Base-by-base conservation (phyloP, 371 early-diverging fungal species). In the Haplosporangium sp. region DNA sequence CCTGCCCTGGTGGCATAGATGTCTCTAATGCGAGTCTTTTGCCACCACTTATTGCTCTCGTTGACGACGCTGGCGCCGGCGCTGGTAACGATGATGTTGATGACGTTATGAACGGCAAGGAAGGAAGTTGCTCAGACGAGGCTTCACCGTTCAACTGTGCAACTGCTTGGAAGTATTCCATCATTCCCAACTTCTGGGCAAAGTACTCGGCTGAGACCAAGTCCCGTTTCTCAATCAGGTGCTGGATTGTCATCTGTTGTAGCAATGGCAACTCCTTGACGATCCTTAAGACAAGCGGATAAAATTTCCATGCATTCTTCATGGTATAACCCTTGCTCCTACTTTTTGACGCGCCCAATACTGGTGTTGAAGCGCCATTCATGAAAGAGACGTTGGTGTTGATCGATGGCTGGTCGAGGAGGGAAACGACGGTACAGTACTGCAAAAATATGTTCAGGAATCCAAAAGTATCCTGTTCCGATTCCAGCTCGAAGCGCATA, bases 401-500 rank as follows among this genome's bases (percentile, higher is more conserved):
- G 10, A 42, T 16, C 2, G 65, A 43, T 4, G 57, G 57, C 29
- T 40, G 47, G 5, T 41, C 48, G 38, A 64, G 46, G 8, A 64
- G 65, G 8, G 65, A 40, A 2, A 57, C 50, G 13, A 64, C 53
- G 0, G 47, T 48, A 18, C 65, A 64, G 20, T 56, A 64, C 48
- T 40, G 45, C 20, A 57, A 40, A 64, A 64, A 64, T n/a, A 51
- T 12, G 23, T 57, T 43, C 42, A 64, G 23, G 18, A 55, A 54
- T 5, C 23, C 42, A 36, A 29, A 53, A 14, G 62, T 53, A 42
- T 21, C 36, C 7, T 62, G 62, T 9, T 62, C 62, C 8, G 51
- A 38, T 38, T 62, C 62, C 42, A 62, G 20, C 29, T 53, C 62
- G 36, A 62, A 62, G 36, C 29, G n/a, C 62, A 62, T 45, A n/a